Evolutionary conservation across 345 rosid genomes (phyloP).

Genomic region (Salix dunnii): DNA sequence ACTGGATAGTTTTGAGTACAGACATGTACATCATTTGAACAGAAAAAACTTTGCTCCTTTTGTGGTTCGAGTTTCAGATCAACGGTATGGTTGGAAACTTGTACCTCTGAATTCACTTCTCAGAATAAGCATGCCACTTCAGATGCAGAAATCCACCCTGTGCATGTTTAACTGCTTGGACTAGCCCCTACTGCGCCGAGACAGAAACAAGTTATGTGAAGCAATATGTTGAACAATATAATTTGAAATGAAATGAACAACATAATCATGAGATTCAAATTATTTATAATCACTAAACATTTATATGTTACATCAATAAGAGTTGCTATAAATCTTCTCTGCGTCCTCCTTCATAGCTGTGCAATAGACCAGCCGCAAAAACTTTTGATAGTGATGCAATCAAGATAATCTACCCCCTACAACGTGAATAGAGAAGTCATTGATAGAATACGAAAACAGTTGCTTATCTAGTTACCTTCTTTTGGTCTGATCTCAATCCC

Average conservation of each 20-base stretch:
- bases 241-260: background rate
- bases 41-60: constrained; percentile 42
- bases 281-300: background rate
- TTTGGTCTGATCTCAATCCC: constrained; percentile 47
- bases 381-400: background rate
- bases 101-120: constrained; percentile 50
- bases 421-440: background rate
- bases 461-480: background rate
- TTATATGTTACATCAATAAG: background rate
- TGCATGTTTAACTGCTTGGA: constrained; percentile 57
- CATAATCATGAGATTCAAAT: background rate
- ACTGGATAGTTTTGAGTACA: background rate
- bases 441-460: background rate
- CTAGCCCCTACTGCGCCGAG: constrained; percentile 72
- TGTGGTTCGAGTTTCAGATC: constrained; percentile 47
- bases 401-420: background rate
- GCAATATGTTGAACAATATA: background rate
- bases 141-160: constrained; percentile 79
- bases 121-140: constrained; percentile 68
- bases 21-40: background rate
- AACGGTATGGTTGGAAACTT: constrained; percentile 21
- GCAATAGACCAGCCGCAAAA: background rate
- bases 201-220: background rate
- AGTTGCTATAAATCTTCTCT: background rate
- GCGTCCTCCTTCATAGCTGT: background rate